Evolutionary conservation across 768 basidiomycete species (phyloP), one percentile per base, ranked within the genome.

Genomic region (Boletus insuetus): DNA sequence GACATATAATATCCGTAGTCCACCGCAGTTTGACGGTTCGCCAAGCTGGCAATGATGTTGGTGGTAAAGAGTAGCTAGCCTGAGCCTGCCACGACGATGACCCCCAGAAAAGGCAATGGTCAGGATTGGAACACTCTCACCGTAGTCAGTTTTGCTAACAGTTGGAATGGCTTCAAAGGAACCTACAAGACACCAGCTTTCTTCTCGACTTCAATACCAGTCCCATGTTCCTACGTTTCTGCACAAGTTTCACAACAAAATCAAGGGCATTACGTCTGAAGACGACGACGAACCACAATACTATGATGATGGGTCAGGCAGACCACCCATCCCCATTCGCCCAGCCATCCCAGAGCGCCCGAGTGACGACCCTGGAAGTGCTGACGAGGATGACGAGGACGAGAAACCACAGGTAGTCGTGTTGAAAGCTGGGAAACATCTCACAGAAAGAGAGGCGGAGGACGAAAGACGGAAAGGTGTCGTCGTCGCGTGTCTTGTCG

Each of bases 371-470:
- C 84, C 82, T 9, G 87, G 88, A 47, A 89, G 87, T 60, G 88
- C 81, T 13, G 84, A 85, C 49, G 89, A 91, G 54, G 85, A 85
- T 54, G 75, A 76, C 5, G 81, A 68, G 0, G 93, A 94, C 63
- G 94, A 95, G 70, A 85, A 81, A 60, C 94, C 94, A 3, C 90
- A 91, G 66, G 84, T 97, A 9, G 91, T 97, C 4, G 94, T 96
- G 10, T 68, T 97, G 60, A 91, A 82, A 65, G 82, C 87, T 60
- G 94, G 94, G 26, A 95, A 91, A 67, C 94, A 97, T 75, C 77
- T 97, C 41, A 83, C 82, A 2, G 86, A 80, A 58, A 74, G 80
- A 51, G 91, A 96, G 64, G 92, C 79, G 4, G 87, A 91, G 77
- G 87, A 90, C 66, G 79, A 89, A 62, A 78, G 79, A 51, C 81